Evolutionary conservation across 1,139 yeast species (phyloP).

Genomic region (Torulaspora globosa): DNA sequence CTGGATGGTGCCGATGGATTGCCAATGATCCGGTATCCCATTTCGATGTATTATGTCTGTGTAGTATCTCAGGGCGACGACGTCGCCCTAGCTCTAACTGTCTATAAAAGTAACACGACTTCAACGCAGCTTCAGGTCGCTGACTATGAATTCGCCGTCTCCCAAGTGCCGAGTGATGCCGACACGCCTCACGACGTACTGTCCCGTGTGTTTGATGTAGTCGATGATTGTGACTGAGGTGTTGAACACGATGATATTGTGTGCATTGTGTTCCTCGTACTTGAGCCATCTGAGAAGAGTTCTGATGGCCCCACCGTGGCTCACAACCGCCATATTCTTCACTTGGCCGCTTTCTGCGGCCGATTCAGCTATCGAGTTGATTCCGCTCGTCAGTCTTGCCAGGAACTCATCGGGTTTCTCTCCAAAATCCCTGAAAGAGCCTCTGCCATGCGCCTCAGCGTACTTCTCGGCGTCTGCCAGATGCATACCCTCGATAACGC

Average conservation of each 20-base stretch:
- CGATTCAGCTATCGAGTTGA: conserved; percentile 44
- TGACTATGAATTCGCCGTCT: conserved; percentile 48
- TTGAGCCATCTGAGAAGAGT: conserved; percentile 46
- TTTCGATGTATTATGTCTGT: background rate
- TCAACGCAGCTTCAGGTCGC: conserved; percentile 46
- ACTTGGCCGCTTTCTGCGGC: conserved; percentile 36
- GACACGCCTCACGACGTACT: conserved; percentile 47
- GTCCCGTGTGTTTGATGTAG: conserved; percentile 39
- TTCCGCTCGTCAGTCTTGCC: conserved; percentile 48
- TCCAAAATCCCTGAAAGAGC: conserved; percentile 48
- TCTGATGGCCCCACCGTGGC: conserved; percentile 86
- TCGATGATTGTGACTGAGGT: conserved; percentile 69
- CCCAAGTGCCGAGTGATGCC: conserved; percentile 67
- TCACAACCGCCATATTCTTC: conserved; percentile 57
- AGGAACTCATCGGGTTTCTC: conserved; percentile 50
- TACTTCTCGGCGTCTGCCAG: conserved; percentile 58
- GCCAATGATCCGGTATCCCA: background rate
- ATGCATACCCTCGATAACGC: conserved; percentile 71
- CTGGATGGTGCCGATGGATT: background rate
- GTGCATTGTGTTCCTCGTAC: conserved; percentile 42
- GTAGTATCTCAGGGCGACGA: too few relatives aligned
- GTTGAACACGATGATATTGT: conserved; percentile 58
- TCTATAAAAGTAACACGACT: too few relatives aligned
- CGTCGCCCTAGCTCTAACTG: too few relatives aligned
- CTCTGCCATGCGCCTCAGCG: conserved; percentile 48